Base-by-base conservation (phyloP, 305 asterid genomes). In the Fraxinus sp. region DNA sequence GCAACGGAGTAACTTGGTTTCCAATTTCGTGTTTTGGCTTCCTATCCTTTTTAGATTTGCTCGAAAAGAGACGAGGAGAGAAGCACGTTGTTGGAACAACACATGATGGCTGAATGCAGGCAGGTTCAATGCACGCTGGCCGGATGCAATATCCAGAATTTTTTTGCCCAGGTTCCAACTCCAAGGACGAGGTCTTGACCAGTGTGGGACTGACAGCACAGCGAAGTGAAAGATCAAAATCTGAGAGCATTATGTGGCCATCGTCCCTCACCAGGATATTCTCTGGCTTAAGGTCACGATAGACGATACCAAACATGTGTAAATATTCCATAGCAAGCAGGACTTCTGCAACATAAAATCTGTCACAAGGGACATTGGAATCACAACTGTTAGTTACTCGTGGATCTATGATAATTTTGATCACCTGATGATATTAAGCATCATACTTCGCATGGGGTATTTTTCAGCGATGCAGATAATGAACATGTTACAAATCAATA, bases 251-350 rank as follows among this genome's bases (percentile, higher is more conserved):
- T 30, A 90, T 87, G 74, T 90, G 93, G 52, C 93, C 93, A 14
- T 90, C 93, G 1, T 88, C 91, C 26, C 93, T 66, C 36, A 90
- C 93, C 1, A 90, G 91, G 62, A 90, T 90, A 7, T 90, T 90
- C 77, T 90, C 92, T 0, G 92, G 92, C 72, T 89, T 89, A 8
- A 89, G 92, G 78, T 89, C 92, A 28, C 92, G 92, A 86, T 90
- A 90, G 46, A 90, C 90, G 0, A 90, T 87, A 26, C 93, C 93
- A 46, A 90, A 88, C 93, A 90, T 90, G 85, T 90, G 93, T 20
- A 90, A 87, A 86, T 90, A 90, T 52, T 90, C 93, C 49, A 90
- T 20, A 36, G 93, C 87, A 71, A 90, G 91, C 33, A 90, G 88
- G 76, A 90, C 85, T 87, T 90, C 93, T 0, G 90, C 91, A 10